phyloP scores from a whole-genome alignment of 805 yeast genomes.

The Suhomyces xylopsoci region DNA sequence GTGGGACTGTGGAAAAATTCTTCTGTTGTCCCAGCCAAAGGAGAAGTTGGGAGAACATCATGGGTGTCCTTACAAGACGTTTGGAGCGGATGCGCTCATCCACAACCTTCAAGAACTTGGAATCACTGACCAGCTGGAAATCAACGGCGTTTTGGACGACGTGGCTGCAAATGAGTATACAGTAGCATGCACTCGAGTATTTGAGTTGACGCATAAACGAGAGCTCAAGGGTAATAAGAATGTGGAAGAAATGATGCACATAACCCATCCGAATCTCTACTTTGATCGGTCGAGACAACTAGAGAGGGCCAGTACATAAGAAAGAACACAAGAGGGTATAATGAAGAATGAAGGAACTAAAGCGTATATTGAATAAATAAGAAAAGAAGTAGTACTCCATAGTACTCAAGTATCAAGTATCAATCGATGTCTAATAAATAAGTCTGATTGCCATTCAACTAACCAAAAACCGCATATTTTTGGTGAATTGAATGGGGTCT shows the following conservation, averaged over 20 bases:
- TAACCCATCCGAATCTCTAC: conserved; percentile 85
- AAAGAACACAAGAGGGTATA: background rate
- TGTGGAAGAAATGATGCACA: conserved; percentile 52
- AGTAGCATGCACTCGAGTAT: conserved; percentile 85
- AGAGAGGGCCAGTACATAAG: conserved; percentile 23
- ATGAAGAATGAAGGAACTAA: background rate
- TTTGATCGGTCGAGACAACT: conserved; percentile 71
- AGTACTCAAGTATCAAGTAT: too few species aligned
- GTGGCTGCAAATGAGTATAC: conserved; percentile 71
- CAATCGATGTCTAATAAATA: background rate
- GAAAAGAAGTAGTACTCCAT: too few species aligned
- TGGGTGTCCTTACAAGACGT: conserved; percentile 91
- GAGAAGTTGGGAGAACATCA: conserved; percentile 69
- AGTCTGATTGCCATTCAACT: too few species aligned
- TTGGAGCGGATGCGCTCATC: conserved; percentile 61
- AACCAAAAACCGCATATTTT: too few species aligned
- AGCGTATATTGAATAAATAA: background rate
- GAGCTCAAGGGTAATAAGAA: conserved; percentile 34
- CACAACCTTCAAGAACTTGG: conserved; percentile 61
- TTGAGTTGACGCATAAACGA: conserved; percentile 63
- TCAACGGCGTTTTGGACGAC: conserved; percentile 63
- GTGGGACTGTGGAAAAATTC: conserved; percentile 76
- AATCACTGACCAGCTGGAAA: conserved; percentile 52
- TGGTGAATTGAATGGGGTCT: too few species aligned
- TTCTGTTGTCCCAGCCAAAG: conserved; percentile 54